These are phyloP conservation scores for Elongisporangium prolatum DNA, from an alignment of 352 stramenopile genomes.

Conservation along the genomic window DNA sequence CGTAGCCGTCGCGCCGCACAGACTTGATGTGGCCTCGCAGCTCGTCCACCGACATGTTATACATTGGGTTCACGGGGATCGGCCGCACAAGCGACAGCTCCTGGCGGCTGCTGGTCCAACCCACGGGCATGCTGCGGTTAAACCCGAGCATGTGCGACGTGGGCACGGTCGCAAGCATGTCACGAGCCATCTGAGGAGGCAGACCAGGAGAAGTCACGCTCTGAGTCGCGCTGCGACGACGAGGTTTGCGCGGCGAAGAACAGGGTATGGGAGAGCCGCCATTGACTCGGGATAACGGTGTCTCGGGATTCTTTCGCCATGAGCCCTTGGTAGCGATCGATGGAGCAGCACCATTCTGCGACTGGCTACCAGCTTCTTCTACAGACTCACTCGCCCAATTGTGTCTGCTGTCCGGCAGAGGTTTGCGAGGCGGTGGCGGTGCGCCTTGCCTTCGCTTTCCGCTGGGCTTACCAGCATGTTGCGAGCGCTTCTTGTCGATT, in stretches of 20 bases:
- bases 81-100: slow-evolving; percentile 3
- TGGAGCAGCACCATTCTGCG: no score
- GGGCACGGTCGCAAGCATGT: slow-evolving; percentile 16
- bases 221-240: not conserved
- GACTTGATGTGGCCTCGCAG: slow-evolving; percentile 64
- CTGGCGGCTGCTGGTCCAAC: slow-evolving; percentile 16
- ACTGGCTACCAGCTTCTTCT: not conserved
- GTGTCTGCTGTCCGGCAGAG: not conserved
- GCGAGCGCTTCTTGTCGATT: not conserved
- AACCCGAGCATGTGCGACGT: slow-evolving; percentile 24
- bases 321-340: not conserved
- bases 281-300: not conserved
- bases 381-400: not conserved
- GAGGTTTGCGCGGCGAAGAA: not conserved
- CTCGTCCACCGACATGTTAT: slow-evolving; percentile 52
- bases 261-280: not conserved
- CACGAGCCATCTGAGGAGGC: not conserved
- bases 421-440: not conserved
- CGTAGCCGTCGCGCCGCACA: slow-evolving; percentile 50
- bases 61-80: slow-evolving; percentile 45
- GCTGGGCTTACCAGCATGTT: not conserved
- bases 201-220: not conserved
- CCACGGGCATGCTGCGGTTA: slow-evolving; percentile 55
- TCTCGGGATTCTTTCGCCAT: not conserved
- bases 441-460: not conserved